phyloP scores from a whole-genome alignment of 352 stramenopile species.

The Globisporangium orthogonon region DNA sequence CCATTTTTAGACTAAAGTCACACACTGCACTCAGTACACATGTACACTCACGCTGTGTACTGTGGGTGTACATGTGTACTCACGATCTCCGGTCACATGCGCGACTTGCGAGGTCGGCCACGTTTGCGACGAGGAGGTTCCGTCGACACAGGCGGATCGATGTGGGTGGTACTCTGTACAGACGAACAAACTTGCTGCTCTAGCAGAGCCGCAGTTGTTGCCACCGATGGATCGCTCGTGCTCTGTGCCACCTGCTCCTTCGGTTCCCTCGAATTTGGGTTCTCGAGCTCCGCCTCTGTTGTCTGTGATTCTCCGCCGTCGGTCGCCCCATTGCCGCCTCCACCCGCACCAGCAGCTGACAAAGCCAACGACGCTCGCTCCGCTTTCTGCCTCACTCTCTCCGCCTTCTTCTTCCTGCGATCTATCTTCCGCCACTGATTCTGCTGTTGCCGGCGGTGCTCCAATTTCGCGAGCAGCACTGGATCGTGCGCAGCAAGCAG shows the following conservation, averaged over 20 bases:
- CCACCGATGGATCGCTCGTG: not conserved
- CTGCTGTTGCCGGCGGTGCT: not conserved
- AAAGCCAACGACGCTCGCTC: not conserved
- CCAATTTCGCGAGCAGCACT: not conserved
- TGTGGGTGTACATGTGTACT: too few species aligned
- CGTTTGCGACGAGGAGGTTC: not conserved
- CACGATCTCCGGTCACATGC: too few species aligned
- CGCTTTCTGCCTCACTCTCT: not conserved
- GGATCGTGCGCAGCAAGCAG: not conserved
- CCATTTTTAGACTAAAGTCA: too few species aligned
- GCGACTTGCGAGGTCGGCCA: constrained; percentile 5
- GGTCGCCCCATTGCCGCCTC: not conserved
- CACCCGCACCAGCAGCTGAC: not conserved
- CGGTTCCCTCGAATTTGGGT: not conserved
- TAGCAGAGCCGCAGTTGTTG: not conserved
- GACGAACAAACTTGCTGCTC: constrained; percentile 5
- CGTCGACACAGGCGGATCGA: not conserved
- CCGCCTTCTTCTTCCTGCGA: not conserved
- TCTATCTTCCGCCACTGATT: not conserved
- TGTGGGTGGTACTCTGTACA: not conserved
- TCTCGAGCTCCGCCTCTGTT: not conserved
- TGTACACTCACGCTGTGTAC: too few species aligned
- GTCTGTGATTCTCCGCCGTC: too few species aligned
- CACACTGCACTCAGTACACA: too few species aligned
- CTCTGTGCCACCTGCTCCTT: not conserved